These are phyloP conservation scores for Nicotiana tomentosiformis DNA, from an alignment of 257 asterid species.

Conservation along the genomic window DNA sequence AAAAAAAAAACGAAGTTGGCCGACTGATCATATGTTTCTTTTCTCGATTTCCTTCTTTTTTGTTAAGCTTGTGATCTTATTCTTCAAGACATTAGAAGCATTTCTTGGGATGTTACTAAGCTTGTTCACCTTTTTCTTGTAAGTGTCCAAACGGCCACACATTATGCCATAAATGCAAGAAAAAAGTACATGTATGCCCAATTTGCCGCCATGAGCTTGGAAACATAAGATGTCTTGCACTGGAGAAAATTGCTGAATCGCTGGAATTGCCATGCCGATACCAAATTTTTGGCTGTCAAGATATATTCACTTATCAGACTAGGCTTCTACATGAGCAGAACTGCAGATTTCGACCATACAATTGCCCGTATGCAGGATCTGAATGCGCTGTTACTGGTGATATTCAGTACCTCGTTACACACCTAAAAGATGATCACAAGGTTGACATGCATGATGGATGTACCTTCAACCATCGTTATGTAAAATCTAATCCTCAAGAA, in stretches of 20 bases:
- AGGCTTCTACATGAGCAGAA: conserved; percentile 34
- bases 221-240: conserved; percentile 42
- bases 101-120: no score
- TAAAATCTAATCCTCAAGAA: conserved; percentile 35
- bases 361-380: conserved; percentile 43
- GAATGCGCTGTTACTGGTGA: conserved; percentile 34
- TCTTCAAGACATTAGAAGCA: neutral
- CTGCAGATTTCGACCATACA: conserved; percentile 31
- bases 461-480: conserved; percentile 46
- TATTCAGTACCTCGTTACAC: conserved; percentile 26
- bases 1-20: neutral
- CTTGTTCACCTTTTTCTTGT: conserved; percentile 3
- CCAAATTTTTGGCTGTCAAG: conserved; percentile 33
- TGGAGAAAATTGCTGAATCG: conserved; percentile 41
- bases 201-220: conserved; percentile 43
- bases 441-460: conserved; percentile 39
- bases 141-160: conserved; percentile 41
- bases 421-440: conserved; percentile 36
- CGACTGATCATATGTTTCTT: neutral
- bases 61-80: neutral
- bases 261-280: conserved; percentile 35
- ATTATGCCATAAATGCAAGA: conserved; percentile 27
- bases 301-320: conserved; percentile 28
- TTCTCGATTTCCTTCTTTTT: neutral
- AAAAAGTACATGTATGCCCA: conserved; percentile 30